Conservation (phyloP, 2,329 filamentous ascomycete genomes). For the Aspergillus sp. region DNA sequence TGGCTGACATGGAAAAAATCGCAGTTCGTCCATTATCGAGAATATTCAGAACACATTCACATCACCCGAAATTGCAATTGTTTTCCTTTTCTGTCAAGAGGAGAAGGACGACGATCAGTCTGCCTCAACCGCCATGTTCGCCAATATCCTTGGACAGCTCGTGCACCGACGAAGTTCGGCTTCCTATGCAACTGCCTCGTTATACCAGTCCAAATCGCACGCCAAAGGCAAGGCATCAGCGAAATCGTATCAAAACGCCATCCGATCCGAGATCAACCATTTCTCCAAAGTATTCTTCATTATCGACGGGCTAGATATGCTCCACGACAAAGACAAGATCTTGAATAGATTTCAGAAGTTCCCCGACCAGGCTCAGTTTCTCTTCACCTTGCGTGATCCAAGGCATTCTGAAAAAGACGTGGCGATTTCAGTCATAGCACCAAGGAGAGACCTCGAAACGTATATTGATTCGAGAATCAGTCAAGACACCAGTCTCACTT, state of each 20-base stretch:
- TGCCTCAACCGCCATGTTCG: slow-evolving; percentile 19
- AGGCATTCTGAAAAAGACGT: neutral
- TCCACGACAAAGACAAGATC: slow-evolving; percentile 28
- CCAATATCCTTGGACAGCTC: slow-evolving; percentile 28
- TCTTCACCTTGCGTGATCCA: slow-evolving; percentile 27
- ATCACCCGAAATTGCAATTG: slow-evolving; percentile 25
- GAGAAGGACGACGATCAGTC: slow-evolving; percentile 11
- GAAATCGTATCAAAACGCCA: slow-evolving; percentile 31
- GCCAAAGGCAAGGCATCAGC: slow-evolving; percentile 20
- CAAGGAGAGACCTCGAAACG: too few relatives aligned
- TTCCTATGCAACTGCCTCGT: slow-evolving; percentile 20
- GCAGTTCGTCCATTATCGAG: slow-evolving; percentile 23
- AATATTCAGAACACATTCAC: slow-evolving; percentile 26
- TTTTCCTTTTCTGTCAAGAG: slow-evolving; percentile 29
- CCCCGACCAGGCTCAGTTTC: slow-evolving; percentile 28
- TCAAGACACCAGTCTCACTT: too few relatives aligned
- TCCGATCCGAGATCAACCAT: slow-evolving; percentile 28
- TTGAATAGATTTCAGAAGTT: slow-evolving; percentile 29
- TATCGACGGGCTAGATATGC: slow-evolving; percentile 29
- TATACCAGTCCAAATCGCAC: slow-evolving; percentile 24
- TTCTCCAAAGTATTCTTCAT: slow-evolving; percentile 30
- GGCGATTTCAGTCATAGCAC: too few relatives aligned
- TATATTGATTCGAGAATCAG: too few relatives aligned
- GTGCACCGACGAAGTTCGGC: slow-evolving; percentile 26
- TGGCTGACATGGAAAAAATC: too few relatives aligned